Base-by-base conservation (phyloP, 192 early-diverging fungal genomes). In the Coemansia sp. region DNA sequence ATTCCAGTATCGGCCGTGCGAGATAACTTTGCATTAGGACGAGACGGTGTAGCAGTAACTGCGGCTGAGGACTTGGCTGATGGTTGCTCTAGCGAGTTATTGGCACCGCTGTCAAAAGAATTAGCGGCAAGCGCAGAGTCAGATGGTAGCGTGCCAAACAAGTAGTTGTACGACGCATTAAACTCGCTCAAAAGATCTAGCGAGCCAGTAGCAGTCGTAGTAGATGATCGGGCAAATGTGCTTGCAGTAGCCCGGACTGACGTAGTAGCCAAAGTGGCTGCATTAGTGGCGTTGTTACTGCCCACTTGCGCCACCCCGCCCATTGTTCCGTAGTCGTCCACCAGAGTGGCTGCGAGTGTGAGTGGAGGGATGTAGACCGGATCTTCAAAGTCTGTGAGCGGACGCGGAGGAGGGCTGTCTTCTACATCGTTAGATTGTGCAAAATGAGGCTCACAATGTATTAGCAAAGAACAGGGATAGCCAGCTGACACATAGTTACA, bases 321-420 rank as follows among this genome's bases (percentile, higher is more conserved):
- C 14, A 53, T 37, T 4, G 49, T n/a, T 38, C 72, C 67, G 26
- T 82, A 82, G 32, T 82, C 80, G 55, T 82, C 75, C 42, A 73
- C 64, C 63, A 82, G 72, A 16, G 80, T 77, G 49, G 72, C 69
- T 10, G 75, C 71, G 35, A 82, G 68, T 17, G 80, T 82, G n/a
- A 77, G 80, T 19, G 80, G 80, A 21, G 80, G 80, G 11, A 82
- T 77, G 75, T 82, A 82, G 50, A 72, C 64, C 6, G 80, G 80
- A 44, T 82, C 80, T 32, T 82, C 80, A 63, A 77, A 82, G 66
- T 66, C 37, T 2, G 80, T 66, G 63, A 82, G 66, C 28, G 75
- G 69, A 23, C 75, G 80, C 30, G 66, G 66, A 16, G 75, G 80
- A 40, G 80, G 80, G 37, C 80, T 82, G 75, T 76, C 75, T 44